Percentiles rank a stretch among this genome's conserved stretches.
Conservation (phyloP, 2,329 filamentous ascomycete species). For the Orbilia ellipsospora region DNA sequence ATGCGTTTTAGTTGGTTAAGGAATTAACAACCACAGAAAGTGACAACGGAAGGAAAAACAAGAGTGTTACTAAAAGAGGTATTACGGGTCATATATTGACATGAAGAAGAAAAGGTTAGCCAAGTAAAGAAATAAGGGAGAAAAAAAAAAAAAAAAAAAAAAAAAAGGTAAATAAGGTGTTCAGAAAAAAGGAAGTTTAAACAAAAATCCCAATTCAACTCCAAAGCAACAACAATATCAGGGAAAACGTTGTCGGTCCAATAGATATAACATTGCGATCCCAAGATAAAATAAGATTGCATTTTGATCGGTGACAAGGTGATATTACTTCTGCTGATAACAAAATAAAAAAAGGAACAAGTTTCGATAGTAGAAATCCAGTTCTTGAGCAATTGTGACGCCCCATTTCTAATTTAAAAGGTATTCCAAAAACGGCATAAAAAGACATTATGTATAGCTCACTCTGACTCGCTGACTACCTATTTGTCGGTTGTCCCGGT, state of each 20-base stretch:
- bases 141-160: slow-evolving; percentile 9
- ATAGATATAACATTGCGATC: background rate
- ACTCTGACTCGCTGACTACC: background rate
- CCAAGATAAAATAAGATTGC: background rate
- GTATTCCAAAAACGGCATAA: slow-evolving; percentile 6
- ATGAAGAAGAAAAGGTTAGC: slow-evolving; percentile 14
- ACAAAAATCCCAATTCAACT: slow-evolving; percentile 27
- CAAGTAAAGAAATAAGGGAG: background rate
- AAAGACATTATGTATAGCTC: background rate
- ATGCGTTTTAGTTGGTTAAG: no score
- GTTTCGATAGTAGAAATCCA: background rate
- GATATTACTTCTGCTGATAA: background rate
- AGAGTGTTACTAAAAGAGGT: slow-evolving; percentile 19
- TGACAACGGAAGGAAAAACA: background rate
- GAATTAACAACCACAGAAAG: no score
- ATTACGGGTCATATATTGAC: slow-evolving; percentile 55
- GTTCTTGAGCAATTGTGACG: slow-evolving; percentile 4
- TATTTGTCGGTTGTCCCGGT: background rate
- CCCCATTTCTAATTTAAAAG: slow-evolving; percentile 11
- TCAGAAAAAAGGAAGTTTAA: slow-evolving; percentile 10
- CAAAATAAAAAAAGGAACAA: slow-evolving; percentile 1
- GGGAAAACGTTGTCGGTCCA: background rate
- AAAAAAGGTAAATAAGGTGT: slow-evolving; percentile 12
- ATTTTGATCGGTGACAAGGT: no score
- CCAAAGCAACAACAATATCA: background rate